Evolutionary conservation across 768 basidiomycete species (phyloP), one percentile per base, ranked within the genome.

Genomic region (Auricularia heimuer): DNA sequence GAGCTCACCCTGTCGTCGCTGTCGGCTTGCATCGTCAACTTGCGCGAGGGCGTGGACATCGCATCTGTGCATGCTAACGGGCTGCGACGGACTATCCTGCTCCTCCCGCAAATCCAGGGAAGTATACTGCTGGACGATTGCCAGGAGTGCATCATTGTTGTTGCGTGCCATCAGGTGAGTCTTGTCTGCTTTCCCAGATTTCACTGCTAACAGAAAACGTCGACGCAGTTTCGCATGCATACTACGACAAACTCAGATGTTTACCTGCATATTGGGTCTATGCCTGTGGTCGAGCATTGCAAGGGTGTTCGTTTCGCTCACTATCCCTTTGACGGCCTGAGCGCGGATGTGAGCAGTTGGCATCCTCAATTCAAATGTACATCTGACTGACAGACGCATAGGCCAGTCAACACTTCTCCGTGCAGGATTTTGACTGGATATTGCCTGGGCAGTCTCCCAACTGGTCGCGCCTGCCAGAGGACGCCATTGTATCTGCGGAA

Each of bases 391-490:
- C 29, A 51, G 36, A 54, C n/a, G 4, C 34, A 7, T 54, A 79
- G 76, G 54, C 72, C 44, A 77, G 72, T 66, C 78, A 80, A 24
- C 75, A 80, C 64, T 70, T 81, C n/a, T 66, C 78, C 2, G 84
- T 92, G 18, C 89, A 89, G 70, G 93, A 95, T 68, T 95, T 95
- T 71, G 90, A 91, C 21, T 92, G 94, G 73, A 89, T 94, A 66
- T 79, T 85, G 37, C 71, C 81, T 3, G 85, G 88, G 1, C 85
- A 84, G 0, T 94, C 93, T 3, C 91, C 93, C 10, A 85, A 94
- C 73, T 94, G 90, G 87, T 77, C 78, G 14, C 37, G 37, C 18
- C 33, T 68, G 51, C 36, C 63, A 21, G 54, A 60, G 60, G 58
- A 60, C 24, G 39, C 62, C 10, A 10, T 8, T 12, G 14, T 64